A percentile compares a stretch with the other conserved stretches of the same genome.
phyloP scores from a whole-genome alignment of 495 filamentous ascomycete genomes.

The Aspergillus nanangensis region DNA sequence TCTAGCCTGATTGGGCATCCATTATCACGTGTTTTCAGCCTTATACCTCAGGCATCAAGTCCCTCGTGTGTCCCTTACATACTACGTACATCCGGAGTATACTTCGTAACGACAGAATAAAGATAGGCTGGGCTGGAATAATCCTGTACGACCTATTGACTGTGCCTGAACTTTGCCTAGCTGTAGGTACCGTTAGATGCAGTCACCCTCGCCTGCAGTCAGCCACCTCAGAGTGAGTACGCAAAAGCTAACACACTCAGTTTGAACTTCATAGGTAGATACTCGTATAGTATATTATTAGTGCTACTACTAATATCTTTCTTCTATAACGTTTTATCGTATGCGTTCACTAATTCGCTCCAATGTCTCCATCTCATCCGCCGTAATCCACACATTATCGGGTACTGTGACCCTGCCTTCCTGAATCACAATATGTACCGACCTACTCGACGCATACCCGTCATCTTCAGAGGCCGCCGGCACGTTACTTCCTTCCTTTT shows the following conservation, averaged over 20 bases:
- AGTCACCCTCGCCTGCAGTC: too few relatives aligned
- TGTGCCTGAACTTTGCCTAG: too few relatives aligned
- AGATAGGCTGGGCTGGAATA: too few relatives aligned
- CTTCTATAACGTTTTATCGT: constrained; percentile 6
- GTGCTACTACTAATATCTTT: constrained; percentile 1
- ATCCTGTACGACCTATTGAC: too few relatives aligned
- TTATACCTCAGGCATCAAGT: constrained; percentile 17
- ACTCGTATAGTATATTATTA: too few relatives aligned
- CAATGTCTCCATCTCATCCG: constrained; percentile 26
- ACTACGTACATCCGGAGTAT: too few relatives aligned
- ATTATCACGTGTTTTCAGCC: constrained; percentile 16
- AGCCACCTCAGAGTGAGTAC: not conserved
- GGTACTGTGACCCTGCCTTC: constrained; percentile 27
- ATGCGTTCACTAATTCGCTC: constrained; percentile 31
- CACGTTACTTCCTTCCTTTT: constrained; percentile 12
- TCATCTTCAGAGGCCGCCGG: constrained; percentile 23
- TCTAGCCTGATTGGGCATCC: constrained; percentile 21
- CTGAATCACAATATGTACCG: constrained; percentile 28
- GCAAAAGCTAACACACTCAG: too few relatives aligned
- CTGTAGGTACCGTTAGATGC: too few relatives aligned
- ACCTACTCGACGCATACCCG: constrained; percentile 19
- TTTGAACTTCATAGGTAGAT: too few relatives aligned
- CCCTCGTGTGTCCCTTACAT: too few relatives aligned
- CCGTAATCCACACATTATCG: constrained; percentile 29
- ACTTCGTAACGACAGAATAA: too few relatives aligned